Evolutionary conservation across 2,329 filamentous ascomycete genomes (phyloP).

Genomic region (Scedosporium minutisporum): DNA sequence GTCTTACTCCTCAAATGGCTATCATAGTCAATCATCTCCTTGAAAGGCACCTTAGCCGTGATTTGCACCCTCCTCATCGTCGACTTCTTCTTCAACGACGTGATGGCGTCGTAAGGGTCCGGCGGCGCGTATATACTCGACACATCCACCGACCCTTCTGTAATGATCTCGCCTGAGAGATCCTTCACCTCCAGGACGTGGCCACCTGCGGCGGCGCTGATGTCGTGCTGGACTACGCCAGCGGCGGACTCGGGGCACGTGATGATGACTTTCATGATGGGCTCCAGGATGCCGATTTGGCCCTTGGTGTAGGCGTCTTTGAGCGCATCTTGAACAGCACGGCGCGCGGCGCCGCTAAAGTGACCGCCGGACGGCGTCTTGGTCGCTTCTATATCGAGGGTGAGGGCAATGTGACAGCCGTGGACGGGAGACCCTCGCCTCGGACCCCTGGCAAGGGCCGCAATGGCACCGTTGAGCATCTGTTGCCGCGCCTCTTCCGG

Average conservation of each 20-base stretch:
- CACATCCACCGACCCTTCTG: slow-evolving; percentile 47
- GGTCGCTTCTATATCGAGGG: slow-evolving; percentile 46
- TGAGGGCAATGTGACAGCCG: slow-evolving; percentile 60
- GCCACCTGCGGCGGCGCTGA: slow-evolving; percentile 61
- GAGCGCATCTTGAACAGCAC: slow-evolving; percentile 61
- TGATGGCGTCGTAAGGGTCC: slow-evolving; percentile 63
- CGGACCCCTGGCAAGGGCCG: slow-evolving; percentile 77
- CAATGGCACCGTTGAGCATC: slow-evolving; percentile 70
- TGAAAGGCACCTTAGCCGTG: slow-evolving; percentile 78
- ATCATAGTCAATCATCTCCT: slow-evolving; percentile 94
- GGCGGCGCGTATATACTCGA: slow-evolving; percentile 75
- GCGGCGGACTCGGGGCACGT: slow-evolving; percentile 74
- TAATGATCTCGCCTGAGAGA: slow-evolving; percentile 19
- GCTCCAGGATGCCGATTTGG: slow-evolving; percentile 69
- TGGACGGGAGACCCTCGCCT: slow-evolving; percentile 72
- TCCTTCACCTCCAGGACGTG: slow-evolving; percentile 64
- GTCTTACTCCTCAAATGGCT: slow-evolving; percentile 83
- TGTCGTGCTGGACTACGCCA: slow-evolving; percentile 73
- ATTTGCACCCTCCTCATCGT: slow-evolving; percentile 51
- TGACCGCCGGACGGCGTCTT: slow-evolving; percentile 56
- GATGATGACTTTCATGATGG: slow-evolving; percentile 85
- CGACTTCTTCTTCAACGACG: slow-evolving; percentile 44
- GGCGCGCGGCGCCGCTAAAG: slow-evolving; percentile 52
- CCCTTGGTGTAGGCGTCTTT: slow-evolving; percentile 45
- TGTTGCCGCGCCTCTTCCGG: slow-evolving; percentile 42